These are phyloP conservation scores for Colletotrichum eleusines DNA, from an alignment of 2,329 filamentous ascomycete genomes.

Conservation along the genomic window DNA sequence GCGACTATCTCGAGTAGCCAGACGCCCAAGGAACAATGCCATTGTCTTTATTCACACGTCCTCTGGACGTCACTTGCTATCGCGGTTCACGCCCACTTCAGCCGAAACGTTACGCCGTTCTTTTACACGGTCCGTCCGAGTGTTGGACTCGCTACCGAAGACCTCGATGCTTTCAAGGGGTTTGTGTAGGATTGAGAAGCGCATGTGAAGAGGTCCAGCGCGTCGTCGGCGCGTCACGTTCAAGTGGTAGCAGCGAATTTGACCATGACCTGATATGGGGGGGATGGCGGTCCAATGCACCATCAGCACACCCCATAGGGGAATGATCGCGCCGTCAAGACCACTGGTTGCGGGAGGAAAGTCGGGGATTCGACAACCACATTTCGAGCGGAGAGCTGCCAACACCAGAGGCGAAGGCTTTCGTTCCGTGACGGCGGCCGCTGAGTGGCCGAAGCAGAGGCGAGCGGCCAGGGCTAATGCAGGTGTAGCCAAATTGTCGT, in stretches of 20 bases:
- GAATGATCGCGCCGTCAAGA: background rate
- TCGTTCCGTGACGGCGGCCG: slow-evolving; percentile 26
- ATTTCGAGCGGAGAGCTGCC: background rate
- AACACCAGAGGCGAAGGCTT: slow-evolving; percentile 29
- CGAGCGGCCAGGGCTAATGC: slow-evolving; percentile 32
- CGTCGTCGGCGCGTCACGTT: slow-evolving; percentile 25
- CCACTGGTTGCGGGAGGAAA: background rate
- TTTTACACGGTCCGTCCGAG: background rate
- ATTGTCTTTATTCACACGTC: slow-evolving; percentile 17
- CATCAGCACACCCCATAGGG: slow-evolving; percentile 12
- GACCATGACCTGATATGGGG: slow-evolving; percentile 3
- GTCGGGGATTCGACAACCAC: background rate
- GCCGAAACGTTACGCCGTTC: slow-evolving; percentile 19
- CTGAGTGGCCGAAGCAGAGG: slow-evolving; percentile 22
- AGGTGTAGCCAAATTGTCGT: slow-evolving; percentile 29
- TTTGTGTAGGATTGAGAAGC: background rate
- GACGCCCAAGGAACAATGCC: background rate
- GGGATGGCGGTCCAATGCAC: slow-evolving; percentile 12
- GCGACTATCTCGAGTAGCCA: background rate
- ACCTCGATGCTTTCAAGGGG: too few relatives aligned
- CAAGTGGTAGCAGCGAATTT: slow-evolving; percentile 10
- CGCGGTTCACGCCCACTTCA: background rate
- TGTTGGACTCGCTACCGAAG: too few relatives aligned
- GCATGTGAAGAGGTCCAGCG: background rate
- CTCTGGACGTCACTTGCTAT: background rate